These are phyloP conservation scores for Suillus occidentalis DNA, from an alignment of 768 basidiomycete species.

Conservation along the genomic window DNA sequence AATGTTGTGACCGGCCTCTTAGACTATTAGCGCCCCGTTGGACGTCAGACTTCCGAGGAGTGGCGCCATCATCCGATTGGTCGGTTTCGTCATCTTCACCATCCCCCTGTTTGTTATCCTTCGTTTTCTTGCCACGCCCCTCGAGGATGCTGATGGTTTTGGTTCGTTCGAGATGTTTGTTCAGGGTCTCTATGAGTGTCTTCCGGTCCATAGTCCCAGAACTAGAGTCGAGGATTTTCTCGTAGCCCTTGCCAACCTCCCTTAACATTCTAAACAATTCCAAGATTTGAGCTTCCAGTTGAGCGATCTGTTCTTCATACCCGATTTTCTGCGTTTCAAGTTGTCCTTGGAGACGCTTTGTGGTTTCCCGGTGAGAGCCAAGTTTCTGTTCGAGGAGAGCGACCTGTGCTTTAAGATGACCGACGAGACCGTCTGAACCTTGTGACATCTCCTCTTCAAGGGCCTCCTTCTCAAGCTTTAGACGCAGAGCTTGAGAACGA, in stretches of 20 bases:
- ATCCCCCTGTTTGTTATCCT: slow-evolving; percentile 22
- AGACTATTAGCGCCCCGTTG: slow-evolving; percentile 37
- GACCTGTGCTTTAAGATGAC: slow-evolving; percentile 73
- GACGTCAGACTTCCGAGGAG: slow-evolving; percentile 54
- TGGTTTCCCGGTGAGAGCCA: slow-evolving; percentile 74
- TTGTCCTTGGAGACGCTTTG: slow-evolving; percentile 71
- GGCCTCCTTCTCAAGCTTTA: slow-evolving; percentile 79
- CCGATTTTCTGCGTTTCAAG: slow-evolving; percentile 72
- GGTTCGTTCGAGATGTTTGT: slow-evolving; percentile 78
- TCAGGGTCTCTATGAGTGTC: slow-evolving; percentile 74
- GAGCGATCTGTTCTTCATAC: slow-evolving; percentile 84
- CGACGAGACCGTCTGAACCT: slow-evolving; percentile 82
- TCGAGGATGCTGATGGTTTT: slow-evolving; percentile 87
- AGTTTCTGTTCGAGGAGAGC: slow-evolving; percentile 75
- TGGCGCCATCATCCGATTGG: slow-evolving; percentile 45
- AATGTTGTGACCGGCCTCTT: slow-evolving; percentile 31
- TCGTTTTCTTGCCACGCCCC: slow-evolving; percentile 49
- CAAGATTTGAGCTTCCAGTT: slow-evolving; percentile 90
- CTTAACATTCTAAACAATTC: slow-evolving; percentile 93
- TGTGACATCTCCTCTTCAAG: slow-evolving; percentile 81
- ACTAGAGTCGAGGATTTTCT: slow-evolving; percentile 67
- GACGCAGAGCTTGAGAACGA: slow-evolving; percentile 58
- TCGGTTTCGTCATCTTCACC: slow-evolving; percentile 32
- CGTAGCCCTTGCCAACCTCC: slow-evolving; percentile 76
- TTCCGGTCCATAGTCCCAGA: slow-evolving; percentile 72